Base-by-base conservation (phyloP, 768 basidiomycete species). In the Brasilioporus rufonigricans region DNA sequence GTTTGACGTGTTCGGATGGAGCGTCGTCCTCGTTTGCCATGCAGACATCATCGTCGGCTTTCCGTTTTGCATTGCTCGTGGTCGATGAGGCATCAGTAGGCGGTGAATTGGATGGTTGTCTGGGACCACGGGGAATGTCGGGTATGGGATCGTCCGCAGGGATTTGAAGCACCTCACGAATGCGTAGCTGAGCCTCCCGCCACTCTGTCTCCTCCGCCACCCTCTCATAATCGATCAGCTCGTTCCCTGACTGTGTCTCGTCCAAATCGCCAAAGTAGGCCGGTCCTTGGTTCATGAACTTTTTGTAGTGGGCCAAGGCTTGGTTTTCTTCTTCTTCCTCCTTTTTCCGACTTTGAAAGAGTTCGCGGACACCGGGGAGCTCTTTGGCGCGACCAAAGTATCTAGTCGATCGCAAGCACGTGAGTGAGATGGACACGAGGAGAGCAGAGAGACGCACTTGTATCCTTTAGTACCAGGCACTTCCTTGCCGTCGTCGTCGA, bases 301-400 rank as follows among this genome's bases (percentile, higher is more conserved):
- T 92, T 72, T 90, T 90, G 73, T 92, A 94, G 65, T 80, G 89
- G 0, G 80, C 78, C 19, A 86, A 72, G 0, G 85, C 81, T 57
- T 83, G 83, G 58, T 85, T 91, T 71, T 97, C 93, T 68, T 97
- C 95, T 32, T 91, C 89, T 44, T 91, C 91, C 48, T 94, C 91
- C 62, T 85, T 82, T 72, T 93, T 89, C 43, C 86, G 82, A 69
- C 86, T 85, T 67, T 88, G 78, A 66, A 98, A 98, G n/a, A 99
- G 81, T 71, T 98, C 96, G 54, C 87, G 86, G 12, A 98, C 93
- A 36, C 96, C 95, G 0, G 96, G 96, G 2, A 99, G 76, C 52
- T 98, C 96, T 69, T 93, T 96, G 4, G 96, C 93, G 27, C 95
- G 87, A 53, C 95, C 96, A 69, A 99, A 98, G 72, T 98, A 98